Evolutionary conservation across 352 stramenopile species (phyloP).

Genomic region (Phytophthora sp.): DNA sequence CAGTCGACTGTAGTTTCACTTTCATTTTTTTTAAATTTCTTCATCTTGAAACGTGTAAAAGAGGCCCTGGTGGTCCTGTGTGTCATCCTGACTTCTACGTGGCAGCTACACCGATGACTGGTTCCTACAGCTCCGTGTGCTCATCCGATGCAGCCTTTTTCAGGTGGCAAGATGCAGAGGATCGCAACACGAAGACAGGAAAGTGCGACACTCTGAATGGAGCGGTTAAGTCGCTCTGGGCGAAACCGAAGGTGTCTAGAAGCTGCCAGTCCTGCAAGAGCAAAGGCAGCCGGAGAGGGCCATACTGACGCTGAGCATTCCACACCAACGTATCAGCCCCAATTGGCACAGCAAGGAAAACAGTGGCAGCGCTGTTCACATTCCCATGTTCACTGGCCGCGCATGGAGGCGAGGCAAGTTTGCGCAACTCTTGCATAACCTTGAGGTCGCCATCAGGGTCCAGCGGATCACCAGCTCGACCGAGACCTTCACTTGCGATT

Average conservation of each 20-base stretch:
- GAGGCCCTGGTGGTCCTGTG: neutral
- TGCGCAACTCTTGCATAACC: slow-evolving; percentile 45
- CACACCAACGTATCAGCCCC: slow-evolving; percentile 58
- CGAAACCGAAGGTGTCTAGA: slow-evolving; percentile 31
- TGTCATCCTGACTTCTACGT: neutral
- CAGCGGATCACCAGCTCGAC: slow-evolving; percentile 70
- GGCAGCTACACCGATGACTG: too few relatives aligned
- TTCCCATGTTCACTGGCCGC: neutral
- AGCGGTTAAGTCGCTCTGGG: slow-evolving; percentile 42
- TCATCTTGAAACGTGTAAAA: slow-evolving; percentile 19
- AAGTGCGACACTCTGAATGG: slow-evolving; percentile 39
- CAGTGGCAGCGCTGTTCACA: slow-evolving; percentile 8
- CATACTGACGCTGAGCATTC: slow-evolving; percentile 68
- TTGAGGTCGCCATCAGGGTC: slow-evolving; percentile 61
- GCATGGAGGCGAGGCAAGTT: slow-evolving; percentile 27
- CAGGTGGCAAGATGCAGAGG: neutral
- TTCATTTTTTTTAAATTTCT: slow-evolving; percentile 36
- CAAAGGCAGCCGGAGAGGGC: slow-evolving; percentile 50
- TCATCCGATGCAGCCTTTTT: neutral
- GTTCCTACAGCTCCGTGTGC: slow-evolving; percentile 10
- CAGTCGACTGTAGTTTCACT: slow-evolving; percentile 34
- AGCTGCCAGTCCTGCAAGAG: slow-evolving; percentile 47
- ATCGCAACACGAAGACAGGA: slow-evolving; percentile 45
- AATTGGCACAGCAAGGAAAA: slow-evolving; percentile 57
- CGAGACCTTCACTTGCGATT: slow-evolving; percentile 78